Evolutionary conservation across 2,329 filamentous ascomycete species (phyloP), one percentile per base, ranked within the genome.

Genomic region (Trichoderma sp.): DNA sequence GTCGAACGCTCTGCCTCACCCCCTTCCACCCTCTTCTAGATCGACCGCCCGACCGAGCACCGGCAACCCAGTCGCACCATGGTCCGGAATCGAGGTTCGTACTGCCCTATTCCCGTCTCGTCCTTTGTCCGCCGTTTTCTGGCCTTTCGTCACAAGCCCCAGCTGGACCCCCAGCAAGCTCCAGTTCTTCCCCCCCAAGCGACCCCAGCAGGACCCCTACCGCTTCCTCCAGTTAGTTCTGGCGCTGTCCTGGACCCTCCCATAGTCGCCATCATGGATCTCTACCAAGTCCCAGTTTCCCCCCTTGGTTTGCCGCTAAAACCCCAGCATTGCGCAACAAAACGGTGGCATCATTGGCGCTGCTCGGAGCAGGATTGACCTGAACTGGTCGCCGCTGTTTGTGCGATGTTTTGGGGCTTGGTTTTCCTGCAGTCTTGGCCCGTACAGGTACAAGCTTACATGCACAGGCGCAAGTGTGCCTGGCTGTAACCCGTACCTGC

Each of bases 21-120:
- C 19, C 41, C 44, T 41, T 44, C 21, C 48, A 30, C 24, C 57
- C 39, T 54, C 41, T 47, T 47, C 44, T 39, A 51, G 63, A 65
- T 60, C 63, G 55, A 6, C 58, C 58, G 51, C 47, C 34, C 55
- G 14, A 44, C 62, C 54, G 12, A 39, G 34, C 34, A 39, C 34
- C 34, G 34, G 34, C 34, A 65, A 48, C 56, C 47, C 59, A 56
- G 57, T 50, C 64, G 51, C 61, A 82, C 78, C 69, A 84, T 84
- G 82, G 82, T 76, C 72, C 81, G 82, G 72, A 84, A 81, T 82
- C 79, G 82, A 77, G 82, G 82, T 84, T 77, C 74, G 82, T 83
- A 39, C 34, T 70, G 26, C 68, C 71, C 68, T 67, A 66, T 68
- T 55, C 63, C 65, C 66, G 67, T 70, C 62, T 45, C 24, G 63